Evolutionary conservation across 2,329 filamentous ascomycete genomes (phyloP).

Genomic region (Berkeleyomyces basicola): DNA sequence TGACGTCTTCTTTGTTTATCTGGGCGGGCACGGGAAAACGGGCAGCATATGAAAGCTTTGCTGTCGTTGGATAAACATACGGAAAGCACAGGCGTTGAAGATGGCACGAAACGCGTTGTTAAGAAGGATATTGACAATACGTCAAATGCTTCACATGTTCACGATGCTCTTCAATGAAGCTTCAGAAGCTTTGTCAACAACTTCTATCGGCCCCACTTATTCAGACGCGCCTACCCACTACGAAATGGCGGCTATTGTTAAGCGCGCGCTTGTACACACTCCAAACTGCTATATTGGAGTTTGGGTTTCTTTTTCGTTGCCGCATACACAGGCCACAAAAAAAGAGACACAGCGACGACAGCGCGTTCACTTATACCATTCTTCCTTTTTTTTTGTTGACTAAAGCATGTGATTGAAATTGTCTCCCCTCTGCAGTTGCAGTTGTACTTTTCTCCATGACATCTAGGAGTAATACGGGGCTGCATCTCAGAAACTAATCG

Average conservation of each 20-base stretch:
- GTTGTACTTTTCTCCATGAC: not conserved
- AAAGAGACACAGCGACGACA: not conserved
- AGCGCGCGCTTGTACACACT: not conserved
- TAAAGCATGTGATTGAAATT: not conserved
- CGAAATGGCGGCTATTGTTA: not conserved
- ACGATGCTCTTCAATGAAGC: not conserved
- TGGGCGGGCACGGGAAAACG: not conserved
- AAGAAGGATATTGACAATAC: too few relatives aligned
- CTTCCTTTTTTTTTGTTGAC: not conserved
- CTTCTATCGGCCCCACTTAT: not conserved
- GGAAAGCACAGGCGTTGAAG: too few relatives aligned
- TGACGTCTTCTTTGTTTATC: not conserved
- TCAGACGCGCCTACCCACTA: not conserved
- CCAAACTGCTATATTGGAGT: conserved; percentile 1
- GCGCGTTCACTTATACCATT: not conserved
- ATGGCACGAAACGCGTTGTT: too few relatives aligned
- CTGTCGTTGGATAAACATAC: too few relatives aligned
- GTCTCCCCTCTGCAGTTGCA: not conserved
- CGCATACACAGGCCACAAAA: not conserved
- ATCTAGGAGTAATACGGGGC: not conserved
- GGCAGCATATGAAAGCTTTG: not conserved
- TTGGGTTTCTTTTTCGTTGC: not conserved
- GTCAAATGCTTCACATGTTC: not conserved
- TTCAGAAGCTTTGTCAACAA: not conserved
- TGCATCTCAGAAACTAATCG: not conserved